Conservation (phyloP, 495 filamentous ascomycete genomes). For the Aspergillus sclerotiicarbonarius region DNA sequence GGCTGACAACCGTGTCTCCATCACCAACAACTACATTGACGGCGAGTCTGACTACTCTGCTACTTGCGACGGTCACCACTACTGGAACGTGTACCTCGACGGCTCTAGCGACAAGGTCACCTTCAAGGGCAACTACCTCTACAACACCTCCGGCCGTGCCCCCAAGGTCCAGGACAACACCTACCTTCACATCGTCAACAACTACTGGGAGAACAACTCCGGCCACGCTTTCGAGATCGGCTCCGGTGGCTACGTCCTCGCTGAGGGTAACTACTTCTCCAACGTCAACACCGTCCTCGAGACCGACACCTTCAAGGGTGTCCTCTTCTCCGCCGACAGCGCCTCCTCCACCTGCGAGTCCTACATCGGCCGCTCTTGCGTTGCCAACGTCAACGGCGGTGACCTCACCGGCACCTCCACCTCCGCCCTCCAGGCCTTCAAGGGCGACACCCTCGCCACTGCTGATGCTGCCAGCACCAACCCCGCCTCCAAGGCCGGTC, state of each 20-base stretch:
- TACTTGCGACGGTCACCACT: conserved; percentile 43
- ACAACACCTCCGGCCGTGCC: conserved; percentile 36
- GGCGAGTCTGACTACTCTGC: conserved; percentile 37
- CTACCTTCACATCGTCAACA: conserved; percentile 45
- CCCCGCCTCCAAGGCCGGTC: conserved; percentile 1
- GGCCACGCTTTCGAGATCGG: conserved; percentile 56
- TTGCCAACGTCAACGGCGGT: conserved; percentile 3
- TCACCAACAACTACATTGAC: conserved; percentile 46
- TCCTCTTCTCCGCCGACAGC: conserved; percentile 2
- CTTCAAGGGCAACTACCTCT: conserved; percentile 45
- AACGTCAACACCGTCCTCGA: conserved; percentile 6
- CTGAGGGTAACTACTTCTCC: conserved; percentile 53
- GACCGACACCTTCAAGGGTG: conserved; percentile 5
- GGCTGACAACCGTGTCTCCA: conserved; percentile 38
- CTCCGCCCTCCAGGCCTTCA: background rate
- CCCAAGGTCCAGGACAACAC: conserved; percentile 43
- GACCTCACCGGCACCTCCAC: conserved; percentile 3
- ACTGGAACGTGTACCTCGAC: conserved; percentile 44
- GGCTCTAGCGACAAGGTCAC: conserved; percentile 40
- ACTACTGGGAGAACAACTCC: conserved; percentile 51
- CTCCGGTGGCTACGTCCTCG: conserved; percentile 46
- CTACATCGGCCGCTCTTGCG: conserved; percentile 6
- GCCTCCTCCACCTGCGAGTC: background rate
- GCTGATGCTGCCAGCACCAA: background rate
- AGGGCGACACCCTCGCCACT: background rate